Evolutionary conservation across 208 protist genomes (phyloP).

Genomic region (Leishmania amazonensis): DNA sequence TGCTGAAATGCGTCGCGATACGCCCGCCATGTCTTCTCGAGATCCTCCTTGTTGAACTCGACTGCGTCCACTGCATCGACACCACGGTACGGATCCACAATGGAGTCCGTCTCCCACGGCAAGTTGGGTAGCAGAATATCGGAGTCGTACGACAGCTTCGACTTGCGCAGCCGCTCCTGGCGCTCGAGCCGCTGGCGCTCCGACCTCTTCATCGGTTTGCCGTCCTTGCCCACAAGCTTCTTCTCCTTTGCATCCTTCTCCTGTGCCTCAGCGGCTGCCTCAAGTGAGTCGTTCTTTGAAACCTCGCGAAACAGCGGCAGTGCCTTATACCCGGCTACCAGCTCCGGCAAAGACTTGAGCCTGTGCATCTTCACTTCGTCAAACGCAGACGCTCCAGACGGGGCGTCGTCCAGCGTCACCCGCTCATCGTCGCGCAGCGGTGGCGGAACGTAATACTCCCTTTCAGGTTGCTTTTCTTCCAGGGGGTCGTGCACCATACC

Average conservation of each 20-base stretch:
- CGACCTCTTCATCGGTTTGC: constrained; percentile 65
- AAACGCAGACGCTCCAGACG: constrained; percentile 73
- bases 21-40: constrained; percentile 81
- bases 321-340: constrained; percentile 84
- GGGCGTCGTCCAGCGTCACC: constrained; percentile 80
- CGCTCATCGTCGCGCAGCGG: constrained; percentile 54
- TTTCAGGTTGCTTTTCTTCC: constrained; percentile 37
- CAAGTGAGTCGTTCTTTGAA: constrained; percentile 39
- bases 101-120: constrained; percentile 88
- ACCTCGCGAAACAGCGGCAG: constrained; percentile 82
- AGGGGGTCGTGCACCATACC: constrained; percentile 81
- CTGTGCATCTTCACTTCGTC: constrained; percentile 86
- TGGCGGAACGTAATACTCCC: constrained; percentile 73
- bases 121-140: constrained; percentile 84
- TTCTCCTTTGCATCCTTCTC: constrained; percentile 11
- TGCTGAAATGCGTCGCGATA: constrained; percentile 85
- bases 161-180: constrained; percentile 74
- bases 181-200: constrained; percentile 71
- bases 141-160: constrained; percentile 76
- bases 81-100: constrained; percentile 85
- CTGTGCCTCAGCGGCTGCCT: constrained; percentile 24
- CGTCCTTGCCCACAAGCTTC: constrained; percentile 30
- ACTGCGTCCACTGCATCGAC: constrained; percentile 62
- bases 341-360: constrained; percentile 69
- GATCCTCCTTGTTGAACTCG: constrained; percentile 74